Evolutionary conservation across 2,329 filamentous ascomycete species (phyloP), one percentile per base, ranked within the genome.

Genomic region (Paraconiothyrium brasiliense): DNA sequence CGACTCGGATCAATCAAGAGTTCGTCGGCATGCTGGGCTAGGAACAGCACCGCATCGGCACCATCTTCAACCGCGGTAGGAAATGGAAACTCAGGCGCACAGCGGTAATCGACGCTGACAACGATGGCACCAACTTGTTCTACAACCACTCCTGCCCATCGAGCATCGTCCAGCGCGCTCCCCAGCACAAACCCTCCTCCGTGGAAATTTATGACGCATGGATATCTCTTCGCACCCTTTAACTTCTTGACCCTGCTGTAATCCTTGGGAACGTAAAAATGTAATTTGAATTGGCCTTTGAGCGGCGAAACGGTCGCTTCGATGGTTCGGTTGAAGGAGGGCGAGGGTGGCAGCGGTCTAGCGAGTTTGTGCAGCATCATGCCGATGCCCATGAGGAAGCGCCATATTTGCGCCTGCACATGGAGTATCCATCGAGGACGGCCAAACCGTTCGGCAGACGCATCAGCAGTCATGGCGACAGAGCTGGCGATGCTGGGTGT

Each of bases 341-440:
- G 88, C 35, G 79, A 80, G 1, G 88, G 87, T 6, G 89, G 87
- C 54, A 84, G 82, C 7, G 89, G 88, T 46, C 83, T 79, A 0
- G 89, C 85, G 61, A 89, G 78, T 58, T 84, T 85, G 73, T 92
- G 90, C 43, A 92, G 79, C 62, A 85, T 81, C 89, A 92, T 91
- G 71, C 89, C 90, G 59, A 91, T 84, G 60, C 83, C 83, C 85
- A 91, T 91, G 46, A 92, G 81, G 59, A 85, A 83, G 56, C 90
- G 85, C 89, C 89, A 91, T 74, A 89, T 85, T 32, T 83, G 79
- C 50, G 90, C 90, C 74, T 90, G 85, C 56, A 89, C 67, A 58
- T 85, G 84, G 11, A 92, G 84, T 71, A 87, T 84, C 82, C 85
- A 87, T 78, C 89, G 84, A 39, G 82, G 79, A 16, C 80, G 81